Evolutionary conservation across 2,329 filamentous ascomycete species (phyloP), one percentile per base, ranked within the genome.

Genomic region (Alternaria sp.): DNA sequence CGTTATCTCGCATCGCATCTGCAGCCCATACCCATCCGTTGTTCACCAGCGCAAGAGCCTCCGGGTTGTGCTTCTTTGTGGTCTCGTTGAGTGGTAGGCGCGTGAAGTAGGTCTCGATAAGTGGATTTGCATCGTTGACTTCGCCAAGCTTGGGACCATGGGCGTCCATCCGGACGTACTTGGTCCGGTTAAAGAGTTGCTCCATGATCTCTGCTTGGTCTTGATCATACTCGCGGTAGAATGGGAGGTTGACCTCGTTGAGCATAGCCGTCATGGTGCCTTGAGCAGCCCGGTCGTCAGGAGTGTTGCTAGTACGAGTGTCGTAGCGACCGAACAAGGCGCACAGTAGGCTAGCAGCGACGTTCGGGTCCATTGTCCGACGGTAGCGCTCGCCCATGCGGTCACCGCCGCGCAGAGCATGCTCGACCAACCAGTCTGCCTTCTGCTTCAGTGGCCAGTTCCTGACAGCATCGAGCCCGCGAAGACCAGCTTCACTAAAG

Each of bases 1-100:
- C 96, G 75, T 98, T 96, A 82, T 99, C 96, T 46, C 93, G 87
- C 80, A 98, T 87, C 2, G 96, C 95, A 81, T 98, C 96, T 6
- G 95, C 95, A 62, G 93, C 95, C 96, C 96, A 99, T 9, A 99
- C 94, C 96, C 96, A 99, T 46, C 96, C 96, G 76, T 99, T 99
- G 81, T 98, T 98, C 44, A 90, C 94, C 55, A 99, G 83, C 3
- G 93, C 92, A 49, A 97, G 85, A 46, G 94, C 90, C 61, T 90
- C 90, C 2, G 89, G 86, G 61, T 89, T 89, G 74, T 96, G 91
- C 74, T 92, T 90, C 65, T 89, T 86, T 0, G 96, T 97, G 11
- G 86, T 88, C 11, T 91, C 88, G 72, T 97, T 97, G 28, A 87
- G 78, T 1, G 94, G 92, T 44, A 99, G 84, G 26, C 95, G 89